Conservation (phyloP, 2,329 filamentous ascomycete genomes). For the Zymoseptoria passerinii region DNA sequence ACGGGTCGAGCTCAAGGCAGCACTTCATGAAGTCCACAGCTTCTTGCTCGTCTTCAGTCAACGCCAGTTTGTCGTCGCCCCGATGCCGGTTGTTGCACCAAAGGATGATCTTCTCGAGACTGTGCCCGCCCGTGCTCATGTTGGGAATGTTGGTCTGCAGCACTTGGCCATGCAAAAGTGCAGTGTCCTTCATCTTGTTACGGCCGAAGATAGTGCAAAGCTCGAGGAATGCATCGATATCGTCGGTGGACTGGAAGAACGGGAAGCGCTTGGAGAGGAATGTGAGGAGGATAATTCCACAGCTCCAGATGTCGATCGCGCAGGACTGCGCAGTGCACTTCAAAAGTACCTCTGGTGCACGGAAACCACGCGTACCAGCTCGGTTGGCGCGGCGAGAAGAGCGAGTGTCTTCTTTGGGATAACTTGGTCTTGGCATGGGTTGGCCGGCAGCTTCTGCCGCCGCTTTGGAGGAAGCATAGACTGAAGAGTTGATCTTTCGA, state of each 20-base stretch:
- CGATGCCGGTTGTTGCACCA: constrained; percentile 77
- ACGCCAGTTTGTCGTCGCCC: constrained; percentile 43
- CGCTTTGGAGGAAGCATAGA: constrained; percentile 49
- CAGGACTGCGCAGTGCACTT: constrained; percentile 95
- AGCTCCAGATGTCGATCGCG: constrained; percentile 92
- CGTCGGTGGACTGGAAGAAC: constrained; percentile 98
- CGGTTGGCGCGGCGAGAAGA: constrained; percentile 86
- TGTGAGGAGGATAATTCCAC: constrained; percentile 93
- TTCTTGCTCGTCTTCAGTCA: constrained; percentile 61
- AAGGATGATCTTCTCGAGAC: constrained; percentile 84
- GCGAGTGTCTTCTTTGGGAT: constrained; percentile 82
- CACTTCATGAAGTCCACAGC: constrained; percentile 63
- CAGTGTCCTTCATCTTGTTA: constrained; percentile 73
- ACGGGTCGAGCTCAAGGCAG: constrained; percentile 70
- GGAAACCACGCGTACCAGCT: constrained; percentile 89
- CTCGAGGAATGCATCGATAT: constrained; percentile 95
- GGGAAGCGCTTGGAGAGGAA: constrained; percentile 87
- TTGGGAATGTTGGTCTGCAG: constrained; percentile 91
- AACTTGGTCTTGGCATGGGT: constrained; percentile 47
- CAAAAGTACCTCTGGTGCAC: constrained; percentile 90
- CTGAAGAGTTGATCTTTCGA: constrained; percentile 45
- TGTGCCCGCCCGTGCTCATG: constrained; percentile 75
- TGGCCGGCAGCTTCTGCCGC: constrained; percentile 18
- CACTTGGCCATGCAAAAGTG: constrained; percentile 77
- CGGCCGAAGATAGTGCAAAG: constrained; percentile 90